Percentiles rank a stretch among this genome's conserved stretches.
Evolutionary conservation across 371 early-diverging fungal genomes (phyloP).

Genomic region (Apophysomyces elegans): DNA sequence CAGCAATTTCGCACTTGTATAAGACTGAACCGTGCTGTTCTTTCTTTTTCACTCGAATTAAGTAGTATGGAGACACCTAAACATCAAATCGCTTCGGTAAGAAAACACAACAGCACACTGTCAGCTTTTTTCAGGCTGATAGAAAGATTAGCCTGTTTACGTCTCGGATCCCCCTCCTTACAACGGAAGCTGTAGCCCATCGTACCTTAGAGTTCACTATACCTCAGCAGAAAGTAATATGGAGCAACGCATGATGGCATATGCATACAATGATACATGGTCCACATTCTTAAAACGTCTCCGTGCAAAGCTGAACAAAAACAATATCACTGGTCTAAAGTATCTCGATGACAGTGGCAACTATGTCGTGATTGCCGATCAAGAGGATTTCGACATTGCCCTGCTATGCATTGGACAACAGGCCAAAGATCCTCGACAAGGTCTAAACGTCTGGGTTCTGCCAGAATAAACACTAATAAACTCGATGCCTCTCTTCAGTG

Average conservation of each 20-base stretch:
- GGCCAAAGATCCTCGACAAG: constrained; percentile 10
- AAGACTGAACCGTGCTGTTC: neutral
- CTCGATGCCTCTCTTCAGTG: neutral
- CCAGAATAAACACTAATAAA: neutral
- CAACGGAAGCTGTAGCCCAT: constrained; percentile 2
- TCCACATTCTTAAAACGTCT: neutral
- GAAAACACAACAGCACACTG: neutral
- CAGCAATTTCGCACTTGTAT: neutral
- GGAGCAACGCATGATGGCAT: constrained; percentile 10
- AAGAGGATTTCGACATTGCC: constrained; percentile 13
- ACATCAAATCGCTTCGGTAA: neutral
- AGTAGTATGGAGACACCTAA: neutral
- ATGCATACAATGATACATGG: constrained; percentile 4
- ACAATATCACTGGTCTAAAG: neutral
- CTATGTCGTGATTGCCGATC: constrained; percentile 1
- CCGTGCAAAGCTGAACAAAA: neutral
- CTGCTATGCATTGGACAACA: neutral
- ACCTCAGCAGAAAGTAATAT: neutral
- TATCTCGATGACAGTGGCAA: constrained; percentile 14
- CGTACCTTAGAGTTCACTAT: neutral
- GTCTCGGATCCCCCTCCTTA: constrained; percentile 3
- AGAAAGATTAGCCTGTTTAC: neutral
- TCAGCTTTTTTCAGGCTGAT: neutral
- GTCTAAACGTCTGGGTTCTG: neutral
- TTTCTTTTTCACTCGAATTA: neutral